Evolutionary conservation across 768 basidiomycete species (phyloP), one percentile per base, ranked within the genome.

Genomic region (Suillus discolor): DNA sequence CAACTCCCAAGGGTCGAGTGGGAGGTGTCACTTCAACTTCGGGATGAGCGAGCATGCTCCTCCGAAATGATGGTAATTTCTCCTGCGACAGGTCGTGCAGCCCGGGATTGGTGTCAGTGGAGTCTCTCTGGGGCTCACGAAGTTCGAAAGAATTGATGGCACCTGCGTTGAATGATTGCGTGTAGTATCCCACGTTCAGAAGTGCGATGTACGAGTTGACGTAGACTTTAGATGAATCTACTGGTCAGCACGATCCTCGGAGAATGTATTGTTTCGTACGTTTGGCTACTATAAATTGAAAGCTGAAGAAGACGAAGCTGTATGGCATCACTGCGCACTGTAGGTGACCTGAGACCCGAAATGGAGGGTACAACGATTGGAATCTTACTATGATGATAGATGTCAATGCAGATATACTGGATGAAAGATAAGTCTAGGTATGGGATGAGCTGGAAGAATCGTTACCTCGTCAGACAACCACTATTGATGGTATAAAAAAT

Each of bases 131-230:
- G 25, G 6, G 11, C 6, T 8, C 41, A 3, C 18, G 59, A 49
- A 49, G 13, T 20, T 12, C 39, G 25, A 28, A 42, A 28, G 34
- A 11, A 28, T 60, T 20, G 12, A 12, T 6, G 18, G 4, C 3
- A 6, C 28, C 18, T 12, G 25, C 3, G 6, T 28, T 2, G 11
- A 1, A 8, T 8, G 41, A 9, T 18, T 28, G 18, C 2, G 6
- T 20, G 12, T 63, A 63, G 62, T 31, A 57, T 8, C 5, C 25
- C 18, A 59, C 6, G 18, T 63, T 63, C 39, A 63, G 38, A 31
- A 63, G 51, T 34, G 57, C 62, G 18, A 63, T n/a, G 57, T 62
- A 63, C 39, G 59, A 57, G 38, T 62, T 63, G 39, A 63, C 59
- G 12, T 63, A 61, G 2, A 62, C 62, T 63, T 60, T 12, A 60